Evolutionary conservation across 2,329 filamentous ascomycete genomes (phyloP).

Genomic region (Venturia oleaginea): DNA sequence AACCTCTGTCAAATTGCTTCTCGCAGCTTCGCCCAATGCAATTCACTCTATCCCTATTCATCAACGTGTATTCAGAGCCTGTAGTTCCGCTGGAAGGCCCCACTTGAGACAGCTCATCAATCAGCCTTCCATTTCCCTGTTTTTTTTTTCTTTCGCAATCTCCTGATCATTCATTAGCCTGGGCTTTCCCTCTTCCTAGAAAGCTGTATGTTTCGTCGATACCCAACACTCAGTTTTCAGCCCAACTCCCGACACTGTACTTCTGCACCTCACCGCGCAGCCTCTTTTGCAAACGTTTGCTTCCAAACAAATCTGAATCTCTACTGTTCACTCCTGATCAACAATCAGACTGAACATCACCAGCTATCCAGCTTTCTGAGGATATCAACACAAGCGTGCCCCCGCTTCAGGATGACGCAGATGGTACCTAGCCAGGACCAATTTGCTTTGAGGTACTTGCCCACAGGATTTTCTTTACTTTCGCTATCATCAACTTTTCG

Average conservation of each 20-base stretch:
- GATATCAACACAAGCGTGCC: not conserved
- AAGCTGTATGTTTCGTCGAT: not conserved
- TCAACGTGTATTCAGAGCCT: not conserved
- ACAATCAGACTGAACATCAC: slow-evolving; percentile 3
- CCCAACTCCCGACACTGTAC: not conserved
- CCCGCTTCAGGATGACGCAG: slow-evolving; percentile 7
- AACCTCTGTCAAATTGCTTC: not conserved
- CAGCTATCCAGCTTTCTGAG: not conserved
- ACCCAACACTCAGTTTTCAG: slow-evolving; percentile 2
- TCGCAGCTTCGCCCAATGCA: not conserved
- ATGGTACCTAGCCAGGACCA: slow-evolving; percentile 6
- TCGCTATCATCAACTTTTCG: not conserved
- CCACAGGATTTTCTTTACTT: not conserved
- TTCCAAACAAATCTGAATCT: not conserved
- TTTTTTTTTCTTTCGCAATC: not conserved
- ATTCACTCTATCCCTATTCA: not conserved
- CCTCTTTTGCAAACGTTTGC: not conserved
- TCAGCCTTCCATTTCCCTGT: slow-evolving; percentile 2
- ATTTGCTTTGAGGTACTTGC: slow-evolving; percentile 7
- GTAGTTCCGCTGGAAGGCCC: not conserved
- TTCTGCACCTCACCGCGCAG: not conserved
- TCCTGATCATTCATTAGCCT: not conserved
- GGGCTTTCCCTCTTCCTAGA: not conserved
- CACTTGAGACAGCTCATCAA: slow-evolving; percentile 4
- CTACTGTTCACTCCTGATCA: not conserved